Base-by-base conservation (phyloP, 2,329 filamentous ascomycete species). In the Ambrosiella cleistominuta region DNA sequence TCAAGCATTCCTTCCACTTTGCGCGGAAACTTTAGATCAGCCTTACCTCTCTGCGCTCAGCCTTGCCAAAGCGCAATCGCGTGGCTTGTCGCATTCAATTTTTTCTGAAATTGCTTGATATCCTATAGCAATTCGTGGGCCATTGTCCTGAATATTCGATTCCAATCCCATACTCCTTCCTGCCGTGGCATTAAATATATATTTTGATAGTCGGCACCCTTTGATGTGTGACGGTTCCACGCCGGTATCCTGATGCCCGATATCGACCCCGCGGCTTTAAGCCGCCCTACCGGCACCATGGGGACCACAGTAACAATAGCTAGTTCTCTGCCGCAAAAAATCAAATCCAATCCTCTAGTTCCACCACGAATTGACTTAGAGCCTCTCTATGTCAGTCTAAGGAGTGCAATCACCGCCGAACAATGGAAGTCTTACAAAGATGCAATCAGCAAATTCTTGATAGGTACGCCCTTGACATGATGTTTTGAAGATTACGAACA, bases 201-300 rank as follows among this genome's bases (percentile, higher is more conserved):
- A 3, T 27, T 27, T 27, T 27, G 4, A 3, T 27, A 27, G 27
- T 27, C 4, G 27, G 27, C 3, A 27, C 27, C 27, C 27, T 27
- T 27, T 27, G 27, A 27, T 27, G 27, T 27, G 27, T 47, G 47
- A 51, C 47, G 47, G 19, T 51, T 35, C 17, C 3, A 15, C 47
- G 47, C 35, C 27, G 27, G 12, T 51, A 27, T 36, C 19, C 47
- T 19, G 63, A 84, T 84, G 81, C 80, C 81, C 65, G 81, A 84
- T 71, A 84, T 85, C 71, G 81, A 84, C 73, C 81, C 81, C 66
- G 80, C 81, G 72, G 80, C 81, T 63, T 70, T 85, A 65, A 83
- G 80, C 74, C 79, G 80, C 66, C 77, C 79, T 62, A 70, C 79
- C 53, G 68, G 76, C 67, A 75, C 71, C 68, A 73, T 81, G 58